Evolutionary conservation across 345 rosid species (phyloP).

Genomic region (Anacardium occidentale): DNA sequence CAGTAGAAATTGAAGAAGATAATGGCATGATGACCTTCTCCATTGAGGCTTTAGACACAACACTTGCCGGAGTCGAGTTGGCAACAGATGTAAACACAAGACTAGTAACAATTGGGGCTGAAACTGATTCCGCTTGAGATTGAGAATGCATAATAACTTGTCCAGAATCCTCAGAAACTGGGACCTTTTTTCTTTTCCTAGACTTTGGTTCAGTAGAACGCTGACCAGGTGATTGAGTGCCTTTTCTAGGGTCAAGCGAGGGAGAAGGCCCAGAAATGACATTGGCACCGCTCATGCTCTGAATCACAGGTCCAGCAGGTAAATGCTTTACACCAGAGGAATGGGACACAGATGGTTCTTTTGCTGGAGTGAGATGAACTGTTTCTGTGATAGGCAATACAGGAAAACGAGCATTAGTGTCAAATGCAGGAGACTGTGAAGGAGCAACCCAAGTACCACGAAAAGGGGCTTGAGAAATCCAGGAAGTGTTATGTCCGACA

Average conservation of each 20-base stretch:
- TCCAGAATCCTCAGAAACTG: conserved; percentile 44
- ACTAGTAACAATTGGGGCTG: conserved; percentile 41
- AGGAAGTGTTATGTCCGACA: conserved; percentile 58
- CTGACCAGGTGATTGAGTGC: conserved; percentile 43
- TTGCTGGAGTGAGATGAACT: conserved; percentile 54
- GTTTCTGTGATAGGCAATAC: conserved; percentile 55
- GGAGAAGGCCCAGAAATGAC: conserved; percentile 44
- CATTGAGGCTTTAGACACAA: conserved; percentile 35
- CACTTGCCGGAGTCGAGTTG: conserved; percentile 35
- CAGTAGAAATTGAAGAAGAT: conserved; percentile 37
- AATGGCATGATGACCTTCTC: conserved; percentile 44
- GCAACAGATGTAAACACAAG: conserved; percentile 40
- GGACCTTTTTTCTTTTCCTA: conserved; percentile 76
- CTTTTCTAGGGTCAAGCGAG: conserved; percentile 43
- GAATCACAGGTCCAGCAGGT: conserved; percentile 33
- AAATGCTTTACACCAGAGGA: conserved; percentile 49
- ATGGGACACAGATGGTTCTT: conserved; percentile 51
- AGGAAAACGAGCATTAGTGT: conserved; percentile 55
- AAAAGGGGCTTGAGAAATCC: conserved; percentile 79
- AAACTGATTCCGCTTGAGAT: conserved; percentile 38
- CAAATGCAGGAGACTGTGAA: conserved; percentile 63
- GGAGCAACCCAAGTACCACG: conserved; percentile 65
- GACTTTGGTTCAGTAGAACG: conserved; percentile 56
- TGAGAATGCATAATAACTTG: conserved; percentile 46
- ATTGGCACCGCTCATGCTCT: conserved; percentile 41